Base-by-base conservation (phyloP, 1,284 basidiomycete species). In the Ganoderma leucocontextum region DNA sequence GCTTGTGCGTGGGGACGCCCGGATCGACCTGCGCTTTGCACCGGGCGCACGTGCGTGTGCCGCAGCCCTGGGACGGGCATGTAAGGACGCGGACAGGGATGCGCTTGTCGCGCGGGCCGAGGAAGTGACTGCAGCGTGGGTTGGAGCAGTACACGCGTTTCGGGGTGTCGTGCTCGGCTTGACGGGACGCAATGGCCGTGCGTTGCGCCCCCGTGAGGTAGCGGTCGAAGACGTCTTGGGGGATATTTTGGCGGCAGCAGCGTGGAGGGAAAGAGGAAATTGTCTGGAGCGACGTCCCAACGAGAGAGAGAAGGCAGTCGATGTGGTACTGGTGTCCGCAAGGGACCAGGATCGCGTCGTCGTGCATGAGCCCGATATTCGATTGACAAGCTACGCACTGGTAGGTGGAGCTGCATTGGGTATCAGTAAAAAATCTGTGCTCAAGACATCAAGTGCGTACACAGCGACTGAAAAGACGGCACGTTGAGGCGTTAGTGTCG, bases 231-330 rank as follows among this genome's bases (percentile, higher is more conserved):
- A 71, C 63, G 8, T 62, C 47, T 35, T 81, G 60, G 8, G 80
- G 75, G 41, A 86, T 81, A 4, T 67, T 70, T 22, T 75, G 73
- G 35, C 79, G 74, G 72, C 85, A 85, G 73, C 85, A 86, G 13
- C 82, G 79, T 55, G 84, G 82, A 8, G 85, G 85, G 70, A 79
- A 84, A n/a, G 85, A 77, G 0, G 80, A 73, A 67, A 85, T 83
- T 62, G 85, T 84, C 17, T 75, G 75, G 0, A 79, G 80, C 0
- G 83, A 77, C 4, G 78, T 74, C 42, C 80, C 72, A 69, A 84
- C 81, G 41, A 86, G 80, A 33, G 79, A 73, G 2, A 79, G 75
- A 22, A 83, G 57, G 69, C 85, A 86, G 2, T 44, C 73, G n/a
- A 73, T 73, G 66, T 82, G 81, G 69, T 84, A 85, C 63, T 77